phyloP scores from a whole-genome alignment of 345 rosid genomes.

The Iberis pinnata region DNA sequence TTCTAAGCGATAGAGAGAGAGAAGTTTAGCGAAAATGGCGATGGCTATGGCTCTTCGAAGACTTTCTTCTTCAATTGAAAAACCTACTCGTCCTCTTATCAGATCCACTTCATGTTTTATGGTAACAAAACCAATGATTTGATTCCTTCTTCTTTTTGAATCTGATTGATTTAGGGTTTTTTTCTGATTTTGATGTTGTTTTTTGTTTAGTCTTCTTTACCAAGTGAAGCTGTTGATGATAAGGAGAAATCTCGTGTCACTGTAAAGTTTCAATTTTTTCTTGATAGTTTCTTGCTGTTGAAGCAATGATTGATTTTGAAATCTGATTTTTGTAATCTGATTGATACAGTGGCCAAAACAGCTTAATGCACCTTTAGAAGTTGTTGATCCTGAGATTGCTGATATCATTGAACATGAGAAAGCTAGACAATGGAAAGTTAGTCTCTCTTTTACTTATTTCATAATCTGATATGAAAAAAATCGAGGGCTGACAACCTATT shows the following conservation, averaged over 20 bases:
- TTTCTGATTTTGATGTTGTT: constrained; percentile 8
- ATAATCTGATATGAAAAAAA: too few species aligned
- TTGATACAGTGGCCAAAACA: constrained; percentile 86
- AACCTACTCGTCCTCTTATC: constrained; percentile 75
- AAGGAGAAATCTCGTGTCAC: constrained; percentile 64
- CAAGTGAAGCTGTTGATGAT: constrained; percentile 85
- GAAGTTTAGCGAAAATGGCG: constrained; percentile 42
- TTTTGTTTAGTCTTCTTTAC: constrained; percentile 66
- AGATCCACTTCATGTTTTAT: constrained; percentile 53
- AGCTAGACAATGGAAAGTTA: constrained; percentile 98
- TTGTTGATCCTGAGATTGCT: constrained; percentile 90
- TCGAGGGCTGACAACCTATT: too few species aligned
- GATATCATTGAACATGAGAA: constrained; percentile 94
- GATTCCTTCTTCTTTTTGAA: not conserved
- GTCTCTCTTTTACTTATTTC: constrained; percentile 1
- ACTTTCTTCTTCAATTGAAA: constrained; percentile 75
- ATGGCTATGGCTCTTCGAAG: constrained; percentile 97
- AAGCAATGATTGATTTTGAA: constrained; percentile 5
- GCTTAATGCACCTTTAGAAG: constrained; percentile 80
- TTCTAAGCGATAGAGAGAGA: constrained; percentile 25
- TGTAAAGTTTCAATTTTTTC: constrained; percentile 34
- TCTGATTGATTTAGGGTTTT: not conserved
- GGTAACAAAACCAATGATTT: constrained; percentile 36
- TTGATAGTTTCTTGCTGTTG: constrained; percentile 6
- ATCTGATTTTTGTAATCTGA: not conserved